A percentile compares a stretch with the other conserved stretches of the same genome.
Evolutionary conservation across 192 early-diverging fungal genomes (phyloP).

Genomic region (Linderina pennispora): DNA sequence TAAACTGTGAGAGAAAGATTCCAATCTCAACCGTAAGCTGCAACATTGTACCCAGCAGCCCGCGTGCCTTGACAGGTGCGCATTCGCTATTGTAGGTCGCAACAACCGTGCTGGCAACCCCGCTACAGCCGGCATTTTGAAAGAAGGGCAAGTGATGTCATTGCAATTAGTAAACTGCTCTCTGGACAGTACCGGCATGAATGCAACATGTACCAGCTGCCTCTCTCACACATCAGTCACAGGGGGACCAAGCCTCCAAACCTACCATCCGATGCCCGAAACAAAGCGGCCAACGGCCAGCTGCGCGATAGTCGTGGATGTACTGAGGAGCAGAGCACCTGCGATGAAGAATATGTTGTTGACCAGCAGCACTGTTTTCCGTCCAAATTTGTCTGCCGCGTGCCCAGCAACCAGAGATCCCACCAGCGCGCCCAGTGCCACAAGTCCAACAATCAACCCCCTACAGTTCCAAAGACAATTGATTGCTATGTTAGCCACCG

Average conservation of each 20-base stretch:
- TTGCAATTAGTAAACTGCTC: not conserved
- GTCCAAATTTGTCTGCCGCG: slow-evolving; percentile 55
- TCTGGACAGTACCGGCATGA: not conserved
- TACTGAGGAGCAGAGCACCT: slow-evolving; percentile 55
- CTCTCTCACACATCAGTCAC: not conserved
- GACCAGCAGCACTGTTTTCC: slow-evolving; percentile 54
- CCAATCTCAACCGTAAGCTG: slow-evolving; percentile 74
- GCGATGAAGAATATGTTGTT: slow-evolving; percentile 63
- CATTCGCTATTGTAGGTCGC: slow-evolving; percentile 76
- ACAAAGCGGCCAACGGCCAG: slow-evolving; percentile 67
- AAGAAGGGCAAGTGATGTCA: not conserved
- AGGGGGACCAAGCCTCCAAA: not conserved
- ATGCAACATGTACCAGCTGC: not conserved
- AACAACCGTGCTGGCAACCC: slow-evolving; percentile 51
- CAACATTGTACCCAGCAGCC: slow-evolving; percentile 61
- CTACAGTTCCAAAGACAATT: too few species aligned
- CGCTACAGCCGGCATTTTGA: slow-evolving; percentile 42
- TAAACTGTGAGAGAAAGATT: slow-evolving; percentile 60
- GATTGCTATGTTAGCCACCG: too few species aligned
- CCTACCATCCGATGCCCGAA: slow-evolving; percentile 58
- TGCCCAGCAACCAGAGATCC: slow-evolving; percentile 57
- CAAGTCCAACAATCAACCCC: slow-evolving; percentile 53
- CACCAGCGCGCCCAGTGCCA: slow-evolving; percentile 54
- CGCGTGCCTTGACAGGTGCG: slow-evolving; percentile 57
- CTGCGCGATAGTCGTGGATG: slow-evolving; percentile 52